These are phyloP conservation scores for Boechera divaricarpa DNA, from an alignment of 345 rosid species.

Conservation along the genomic window DNA sequence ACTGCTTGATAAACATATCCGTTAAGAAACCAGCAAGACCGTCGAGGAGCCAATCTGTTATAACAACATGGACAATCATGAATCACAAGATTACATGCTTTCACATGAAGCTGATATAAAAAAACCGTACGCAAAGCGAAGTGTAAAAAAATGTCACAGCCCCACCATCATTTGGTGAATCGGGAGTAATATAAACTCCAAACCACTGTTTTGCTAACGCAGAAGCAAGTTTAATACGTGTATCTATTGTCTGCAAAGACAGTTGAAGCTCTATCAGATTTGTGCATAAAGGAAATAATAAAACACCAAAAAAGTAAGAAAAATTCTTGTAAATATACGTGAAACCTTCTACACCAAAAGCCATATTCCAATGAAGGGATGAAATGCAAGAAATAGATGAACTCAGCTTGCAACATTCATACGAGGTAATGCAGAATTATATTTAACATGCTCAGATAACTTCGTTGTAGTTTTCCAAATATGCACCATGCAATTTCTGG, in stretches of 20 bases:
- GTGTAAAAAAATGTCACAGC: constrained; percentile 35
- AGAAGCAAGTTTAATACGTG: constrained; percentile 86
- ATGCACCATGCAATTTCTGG: constrained; percentile 3
- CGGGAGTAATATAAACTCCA: constrained; percentile 83
- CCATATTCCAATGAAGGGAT: constrained; percentile 10
- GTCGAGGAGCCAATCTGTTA: constrained; percentile 94
- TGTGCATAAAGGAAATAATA: constrained; percentile 22
- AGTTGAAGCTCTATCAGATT: constrained; percentile 44
- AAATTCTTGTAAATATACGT: constrained; percentile 4
- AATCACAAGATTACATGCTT: constrained; percentile 27
- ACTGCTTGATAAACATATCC: constrained; percentile 86
- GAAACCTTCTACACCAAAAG: constrained; percentile 27
- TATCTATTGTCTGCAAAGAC: constrained; percentile 75
- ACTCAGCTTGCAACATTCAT: constrained; percentile 21
- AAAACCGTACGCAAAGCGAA: constrained; percentile 11
- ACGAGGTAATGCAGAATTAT: constrained; percentile 6
- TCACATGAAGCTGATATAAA: constrained; percentile 17
- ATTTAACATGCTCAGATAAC: neutral
- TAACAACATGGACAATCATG: constrained; percentile 25
- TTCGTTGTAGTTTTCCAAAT: neutral
- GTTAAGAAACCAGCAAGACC: constrained; percentile 95
- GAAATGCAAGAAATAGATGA: constrained; percentile 18
- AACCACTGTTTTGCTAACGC: constrained; percentile 99
- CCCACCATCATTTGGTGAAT: constrained; percentile 90
- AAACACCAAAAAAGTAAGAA: constrained; percentile 15